Evolutionary conservation across 1,284 basidiomycete species (phyloP).

Genomic region (Leccinum solheimii): DNA sequence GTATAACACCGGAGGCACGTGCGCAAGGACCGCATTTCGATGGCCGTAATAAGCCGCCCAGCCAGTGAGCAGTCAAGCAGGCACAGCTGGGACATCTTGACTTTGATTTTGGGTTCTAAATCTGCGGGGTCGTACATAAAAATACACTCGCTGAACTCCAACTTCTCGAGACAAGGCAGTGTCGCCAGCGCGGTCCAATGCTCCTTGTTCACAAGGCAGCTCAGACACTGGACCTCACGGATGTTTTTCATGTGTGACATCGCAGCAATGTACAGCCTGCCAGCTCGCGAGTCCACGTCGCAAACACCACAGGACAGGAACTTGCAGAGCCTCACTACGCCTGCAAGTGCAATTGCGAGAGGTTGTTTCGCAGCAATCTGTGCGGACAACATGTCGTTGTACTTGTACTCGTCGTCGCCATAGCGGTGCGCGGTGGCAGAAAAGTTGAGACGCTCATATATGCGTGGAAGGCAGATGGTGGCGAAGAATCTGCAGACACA

Average conservation of each 20-base stretch:
- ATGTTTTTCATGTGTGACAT: not conserved
- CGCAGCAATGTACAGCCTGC: not conserved
- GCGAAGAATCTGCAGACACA: too few relatives aligned
- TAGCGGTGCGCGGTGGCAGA: too few relatives aligned
- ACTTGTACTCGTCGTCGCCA: too few relatives aligned
- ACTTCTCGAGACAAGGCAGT: not conserved
- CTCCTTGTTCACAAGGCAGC: not conserved
- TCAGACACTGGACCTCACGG: not conserved
- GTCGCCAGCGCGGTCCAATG: not conserved
- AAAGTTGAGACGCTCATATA: too few relatives aligned
- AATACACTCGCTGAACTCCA: not conserved
- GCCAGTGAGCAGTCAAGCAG: not conserved
- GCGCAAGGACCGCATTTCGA: not conserved
- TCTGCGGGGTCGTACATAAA: not conserved
- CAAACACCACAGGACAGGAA: not conserved
- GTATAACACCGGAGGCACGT: not conserved
- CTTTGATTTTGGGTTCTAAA: not conserved
- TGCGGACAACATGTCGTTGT: too few relatives aligned
- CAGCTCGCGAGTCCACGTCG: not conserved
- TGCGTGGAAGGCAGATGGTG: too few relatives aligned
- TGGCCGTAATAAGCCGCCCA: not conserved
- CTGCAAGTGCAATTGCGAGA: not conserved
- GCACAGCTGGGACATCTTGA: not conserved
- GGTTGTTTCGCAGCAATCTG: not conserved
- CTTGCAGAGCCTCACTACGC: too few relatives aligned